Conservation (phyloP, 768 basidiomycete genomes). For the Tubosaeta brunneosetosa region DNA sequence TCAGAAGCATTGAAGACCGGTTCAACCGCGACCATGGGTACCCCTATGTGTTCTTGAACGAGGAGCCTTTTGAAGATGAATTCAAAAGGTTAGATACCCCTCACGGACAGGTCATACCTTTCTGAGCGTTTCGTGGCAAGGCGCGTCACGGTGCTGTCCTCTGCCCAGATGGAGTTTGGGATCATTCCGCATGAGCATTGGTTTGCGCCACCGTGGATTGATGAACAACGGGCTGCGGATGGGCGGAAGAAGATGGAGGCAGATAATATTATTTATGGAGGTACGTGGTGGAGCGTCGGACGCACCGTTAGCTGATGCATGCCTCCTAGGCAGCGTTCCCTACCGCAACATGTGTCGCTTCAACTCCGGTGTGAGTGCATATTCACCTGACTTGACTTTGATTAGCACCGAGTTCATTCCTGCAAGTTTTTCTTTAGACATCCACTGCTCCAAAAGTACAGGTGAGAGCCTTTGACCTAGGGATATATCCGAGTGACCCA, state of each 20-base stretch:
- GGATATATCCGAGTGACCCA: neutral
- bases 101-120: neutral
- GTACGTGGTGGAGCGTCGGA: slow-evolving; percentile 23
- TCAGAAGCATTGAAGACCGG: slow-evolving; percentile 52
- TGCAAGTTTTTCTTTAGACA: slow-evolving; percentile 48
- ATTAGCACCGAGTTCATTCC: neutral
- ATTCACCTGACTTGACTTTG: neutral
- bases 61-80: slow-evolving; percentile 49
- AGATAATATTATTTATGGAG: slow-evolving; percentile 46
- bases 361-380: slow-evolving; percentile 56
- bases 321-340: slow-evolving; percentile 12
- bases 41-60: slow-evolving; percentile 64
- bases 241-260: slow-evolving; percentile 49
- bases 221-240: slow-evolving; percentile 55
- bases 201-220: slow-evolving; percentile 69
- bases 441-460: slow-evolving; percentile 26
- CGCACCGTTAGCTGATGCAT: neutral
- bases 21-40: slow-evolving; percentile 57
- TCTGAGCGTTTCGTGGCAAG: slow-evolving; percentile 23
- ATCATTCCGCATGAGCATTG: slow-evolving; percentile 59
- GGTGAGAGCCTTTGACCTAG: slow-evolving; percentile 11
- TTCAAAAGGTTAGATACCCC: slow-evolving; percentile 39
- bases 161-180: slow-evolving; percentile 51
- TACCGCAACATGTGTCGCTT: slow-evolving; percentile 78
- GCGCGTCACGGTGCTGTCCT: slow-evolving; percentile 35